Evolutionary conservation across 2,329 filamentous ascomycete species (phyloP), one percentile per base, ranked within the genome.

Genomic region (Cladosporium sp.): DNA sequence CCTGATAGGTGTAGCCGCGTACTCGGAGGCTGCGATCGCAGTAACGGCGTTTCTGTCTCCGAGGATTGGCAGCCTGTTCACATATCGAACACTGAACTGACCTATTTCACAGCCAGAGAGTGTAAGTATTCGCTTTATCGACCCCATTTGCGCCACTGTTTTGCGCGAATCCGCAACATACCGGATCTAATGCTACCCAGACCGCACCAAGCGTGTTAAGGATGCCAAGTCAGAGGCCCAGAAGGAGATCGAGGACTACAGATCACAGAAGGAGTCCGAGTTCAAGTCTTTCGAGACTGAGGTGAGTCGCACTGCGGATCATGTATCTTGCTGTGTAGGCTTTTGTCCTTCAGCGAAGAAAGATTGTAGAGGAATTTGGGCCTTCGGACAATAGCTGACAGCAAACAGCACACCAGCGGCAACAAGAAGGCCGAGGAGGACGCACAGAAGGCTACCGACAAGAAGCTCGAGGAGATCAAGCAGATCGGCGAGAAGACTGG

Each of bases 151-250:
- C 18, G 39, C n/a, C n/a, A 46, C 39, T n/a, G 39, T 46, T 21
- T 21, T 21, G 39, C 7, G n/a, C 39, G 8, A n/a, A 8, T 53
- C n/a, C n/a, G 49, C 49, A 28, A 53, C 14, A 28, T 3, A 8
- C 21, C 51, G n/a, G n/a, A 73, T 64, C 62, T 64, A 39, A 64
- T 67, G 59, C 30, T 39, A 36, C 67, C 28, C 69, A 93, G 91
- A 93, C 86, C 93, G 95, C 77, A 97, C 95, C 68, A 97, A 97
- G 85, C 89, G 93, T 77, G 92, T 99, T 81, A 96, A 92, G 82
- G 95, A 98, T 83, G 95, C 95, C 69, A 91, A 94, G 77, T 89
- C 91, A 76, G 95, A 99, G 81, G 95, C 95, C 69, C 96, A 97
- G 83, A 96, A 96, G 82, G 94, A 99, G 80, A 97, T 99, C 76